phyloP scores from a whole-genome alignment of 108 stramenopile genomes.

The Cyclotella atomus region DNA sequence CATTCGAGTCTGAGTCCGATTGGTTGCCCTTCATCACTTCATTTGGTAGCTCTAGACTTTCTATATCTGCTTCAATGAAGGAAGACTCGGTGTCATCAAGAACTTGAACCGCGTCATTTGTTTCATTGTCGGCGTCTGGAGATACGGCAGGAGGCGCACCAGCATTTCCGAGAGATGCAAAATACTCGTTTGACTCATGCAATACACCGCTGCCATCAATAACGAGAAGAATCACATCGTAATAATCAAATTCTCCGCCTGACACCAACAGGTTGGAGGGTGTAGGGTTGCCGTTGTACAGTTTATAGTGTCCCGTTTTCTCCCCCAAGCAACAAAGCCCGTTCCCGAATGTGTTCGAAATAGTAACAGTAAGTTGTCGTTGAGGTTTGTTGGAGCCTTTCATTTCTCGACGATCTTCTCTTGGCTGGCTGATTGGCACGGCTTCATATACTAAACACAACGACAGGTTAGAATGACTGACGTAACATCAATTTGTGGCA shows the following conservation, averaged over 20 bases:
- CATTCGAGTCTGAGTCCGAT: too few species aligned
- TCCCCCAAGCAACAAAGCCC: conserved; percentile 12
- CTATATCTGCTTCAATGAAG: too few species aligned
- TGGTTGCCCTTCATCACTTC: too few species aligned
- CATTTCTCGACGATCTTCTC: neutral
- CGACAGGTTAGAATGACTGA: too few species aligned
- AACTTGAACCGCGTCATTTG: neutral
- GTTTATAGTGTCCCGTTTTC: conserved; percentile 2
- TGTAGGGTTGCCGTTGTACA: neutral
- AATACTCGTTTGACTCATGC: neutral
- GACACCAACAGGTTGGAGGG: neutral
- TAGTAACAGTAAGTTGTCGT: conserved; percentile 8
- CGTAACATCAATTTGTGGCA: too few species aligned
- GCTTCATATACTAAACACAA: conserved; percentile 20
- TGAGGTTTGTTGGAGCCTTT: neutral
- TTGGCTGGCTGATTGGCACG: neutral
- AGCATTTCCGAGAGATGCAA: neutral
- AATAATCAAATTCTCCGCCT: conserved; percentile 11
- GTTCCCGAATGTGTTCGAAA: conserved; percentile 5
- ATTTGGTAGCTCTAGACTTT: too few species aligned
- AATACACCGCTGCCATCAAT: neutral
- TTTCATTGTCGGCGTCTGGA: neutral
- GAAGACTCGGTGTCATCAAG: too few species aligned
- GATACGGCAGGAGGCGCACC: neutral
- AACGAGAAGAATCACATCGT: neutral